A percentile compares a stretch with the other conserved stretches of the same genome.
Evolutionary conservation across 1,284 basidiomycete species (phyloP).

Genomic region (Quambalaria eucalypti): DNA sequence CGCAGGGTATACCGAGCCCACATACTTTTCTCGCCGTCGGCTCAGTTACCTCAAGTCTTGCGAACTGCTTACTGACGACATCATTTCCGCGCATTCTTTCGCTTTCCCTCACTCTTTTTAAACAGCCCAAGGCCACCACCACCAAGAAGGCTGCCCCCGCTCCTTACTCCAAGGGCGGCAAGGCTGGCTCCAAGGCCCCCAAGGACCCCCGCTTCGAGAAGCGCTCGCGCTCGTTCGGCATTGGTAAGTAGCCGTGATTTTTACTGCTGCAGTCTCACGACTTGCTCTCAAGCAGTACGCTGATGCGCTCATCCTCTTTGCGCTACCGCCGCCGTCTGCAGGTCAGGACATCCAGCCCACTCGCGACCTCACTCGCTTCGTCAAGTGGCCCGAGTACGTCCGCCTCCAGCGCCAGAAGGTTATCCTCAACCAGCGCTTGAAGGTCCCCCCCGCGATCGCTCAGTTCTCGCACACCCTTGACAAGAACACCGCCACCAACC

Average conservation of each 20-base stretch:
- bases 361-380: conserved; percentile 89
- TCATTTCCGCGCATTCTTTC: no score
- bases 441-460: conserved; percentile 95
- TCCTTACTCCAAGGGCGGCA: conserved; percentile 39
- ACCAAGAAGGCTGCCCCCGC: conserved; percentile 40
- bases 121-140: conserved; percentile 41
- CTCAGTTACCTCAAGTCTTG: no score
- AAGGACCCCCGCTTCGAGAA: conserved; percentile 97
- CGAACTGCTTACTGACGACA: no score
- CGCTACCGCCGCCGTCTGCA: conserved; percentile 56
- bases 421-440: conserved; percentile 94
- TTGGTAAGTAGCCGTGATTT: conserved; percentile 77
- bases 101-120: background rate
- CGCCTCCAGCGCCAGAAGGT: conserved; percentile 97
- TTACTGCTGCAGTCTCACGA: background rate
- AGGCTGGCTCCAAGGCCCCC: conserved; percentile 52
- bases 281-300: conserved; percentile 1
- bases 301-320: background rate
- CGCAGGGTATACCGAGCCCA: no score
- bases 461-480: conserved; percentile 97
- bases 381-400: conserved; percentile 99
- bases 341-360: conserved; percentile 85
- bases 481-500: conserved; percentile 97
- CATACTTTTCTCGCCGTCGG: no score
- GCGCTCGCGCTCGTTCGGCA: conserved; percentile 82